Evolutionary conservation across 2,329 filamentous ascomycete genomes (phyloP).

Genomic region (Pseudohalonectria lignicola): DNA sequence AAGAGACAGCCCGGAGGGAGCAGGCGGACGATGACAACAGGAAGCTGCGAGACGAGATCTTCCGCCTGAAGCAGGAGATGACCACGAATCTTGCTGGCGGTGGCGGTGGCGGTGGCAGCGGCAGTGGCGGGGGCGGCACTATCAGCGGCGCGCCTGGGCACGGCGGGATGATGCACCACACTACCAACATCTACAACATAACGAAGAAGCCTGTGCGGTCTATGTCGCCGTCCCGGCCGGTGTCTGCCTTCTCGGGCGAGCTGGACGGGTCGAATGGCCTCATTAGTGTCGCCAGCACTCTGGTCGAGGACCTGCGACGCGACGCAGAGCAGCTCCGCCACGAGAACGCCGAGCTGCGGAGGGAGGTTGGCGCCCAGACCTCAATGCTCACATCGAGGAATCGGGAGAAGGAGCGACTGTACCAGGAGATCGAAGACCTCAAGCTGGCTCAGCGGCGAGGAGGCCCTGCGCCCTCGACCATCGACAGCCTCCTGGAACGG

Average conservation of each 20-base stretch:
- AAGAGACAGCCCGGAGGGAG: constrained; percentile 80
- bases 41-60: constrained; percentile 72
- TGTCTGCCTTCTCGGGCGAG: constrained; percentile 37
- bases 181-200: constrained; percentile 57
- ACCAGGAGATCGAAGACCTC: constrained; percentile 94
- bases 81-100: constrained; percentile 16
- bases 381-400: constrained; percentile 96
- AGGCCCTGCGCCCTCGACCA: constrained; percentile 50
- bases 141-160: not conserved
- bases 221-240: constrained; percentile 36
- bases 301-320: constrained; percentile 64
- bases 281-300: constrained; percentile 49
- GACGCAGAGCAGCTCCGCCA: constrained; percentile 70
- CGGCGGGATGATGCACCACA: constrained; percentile 36
- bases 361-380: constrained; percentile 89
- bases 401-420: constrained; percentile 85
- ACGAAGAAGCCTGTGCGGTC: constrained; percentile 38
- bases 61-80: constrained; percentile 55
- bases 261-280: constrained; percentile 38
- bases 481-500: constrained; percentile 89
- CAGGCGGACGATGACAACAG: constrained; percentile 85
- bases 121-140: constrained; percentile 15
- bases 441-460: constrained; percentile 76
- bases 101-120: constrained; percentile 13
- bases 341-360: constrained; percentile 84